These are phyloP conservation scores for Prunus kanzakura DNA, from an alignment of 306 rosid genomes.

Conservation along the genomic window DNA sequence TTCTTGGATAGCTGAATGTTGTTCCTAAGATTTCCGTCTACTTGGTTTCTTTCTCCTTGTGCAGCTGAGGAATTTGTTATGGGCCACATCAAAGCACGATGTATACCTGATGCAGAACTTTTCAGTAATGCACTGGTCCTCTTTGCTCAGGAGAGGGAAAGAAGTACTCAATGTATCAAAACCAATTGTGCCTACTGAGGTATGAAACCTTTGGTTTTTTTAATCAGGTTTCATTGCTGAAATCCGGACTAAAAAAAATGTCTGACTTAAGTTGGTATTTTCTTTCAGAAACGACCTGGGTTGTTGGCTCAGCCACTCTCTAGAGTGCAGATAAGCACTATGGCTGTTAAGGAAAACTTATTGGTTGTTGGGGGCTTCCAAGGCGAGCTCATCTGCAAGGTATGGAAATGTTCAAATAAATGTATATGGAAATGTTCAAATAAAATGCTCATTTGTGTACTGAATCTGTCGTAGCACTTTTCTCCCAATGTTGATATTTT, in stretches of 20 bases:
- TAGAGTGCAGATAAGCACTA: slow-evolving; percentile 91
- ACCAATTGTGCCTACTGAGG: slow-evolving; percentile 68
- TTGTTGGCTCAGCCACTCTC: slow-evolving; percentile 55
- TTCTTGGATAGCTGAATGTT: slow-evolving; percentile 5
- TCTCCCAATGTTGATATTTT: slow-evolving; percentile 7
- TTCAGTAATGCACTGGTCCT: slow-evolving; percentile 89
- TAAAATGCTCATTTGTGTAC: neutral
- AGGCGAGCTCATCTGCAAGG: slow-evolving; percentile 98
- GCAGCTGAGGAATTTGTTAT: slow-evolving; percentile 86
- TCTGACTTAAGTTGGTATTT: slow-evolving; percentile 12
- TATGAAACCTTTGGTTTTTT: slow-evolving; percentile 33
- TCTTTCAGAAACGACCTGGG: slow-evolving; percentile 52
- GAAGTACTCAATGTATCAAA: slow-evolving; percentile 78
- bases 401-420: slow-evolving; percentile 15
- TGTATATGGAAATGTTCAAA: slow-evolving; percentile 15
- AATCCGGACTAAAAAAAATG: neutral
- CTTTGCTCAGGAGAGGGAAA: slow-evolving; percentile 60
- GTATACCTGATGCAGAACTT: slow-evolving; percentile 91
- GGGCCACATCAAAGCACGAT: slow-evolving; percentile 97
- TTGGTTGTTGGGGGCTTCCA: slow-evolving; percentile 89
- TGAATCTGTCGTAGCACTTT: neutral
- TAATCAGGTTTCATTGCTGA: neutral
- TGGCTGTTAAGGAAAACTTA: slow-evolving; percentile 82
- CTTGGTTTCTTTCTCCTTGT: slow-evolving; percentile 22
- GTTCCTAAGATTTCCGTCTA: slow-evolving; percentile 26